Percentiles rank a stretch among this genome's conserved stretches.
Evolutionary conservation across 2,329 filamentous ascomycete species (phyloP).

Genomic region (Paraconiothyrium brasiliense): DNA sequence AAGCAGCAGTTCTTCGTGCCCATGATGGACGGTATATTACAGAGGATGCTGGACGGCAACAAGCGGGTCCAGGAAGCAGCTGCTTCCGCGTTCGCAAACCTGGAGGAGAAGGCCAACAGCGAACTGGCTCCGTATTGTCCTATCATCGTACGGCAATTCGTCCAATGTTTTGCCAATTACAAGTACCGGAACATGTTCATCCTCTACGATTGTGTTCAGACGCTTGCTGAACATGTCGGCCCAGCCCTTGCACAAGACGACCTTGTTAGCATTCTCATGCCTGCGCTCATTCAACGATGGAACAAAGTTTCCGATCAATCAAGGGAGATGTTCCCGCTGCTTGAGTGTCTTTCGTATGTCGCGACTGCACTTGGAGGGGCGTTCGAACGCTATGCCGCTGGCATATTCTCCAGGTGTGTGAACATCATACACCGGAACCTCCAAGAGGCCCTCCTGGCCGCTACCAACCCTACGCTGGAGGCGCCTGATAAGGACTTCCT

Average conservation of each 20-base stretch:
- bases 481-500: slow-evolving; percentile 95
- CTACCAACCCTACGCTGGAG: slow-evolving; percentile 74
- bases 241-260: slow-evolving; percentile 81
- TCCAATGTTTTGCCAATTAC: slow-evolving; percentile 91
- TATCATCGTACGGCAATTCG: slow-evolving; percentile 91
- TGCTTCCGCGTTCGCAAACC: slow-evolving; percentile 92
- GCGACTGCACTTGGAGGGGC: slow-evolving; percentile 82
- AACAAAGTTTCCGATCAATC: slow-evolving; percentile 87
- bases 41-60: slow-evolving; percentile 95
- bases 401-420: slow-evolving; percentile 88
- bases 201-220: slow-evolving; percentile 98
- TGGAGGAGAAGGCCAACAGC: slow-evolving; percentile 91
- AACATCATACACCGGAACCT: slow-evolving; percentile 92
- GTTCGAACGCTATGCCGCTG: slow-evolving; percentile 85
- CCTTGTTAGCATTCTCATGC: slow-evolving; percentile 89
- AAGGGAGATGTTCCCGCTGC: slow-evolving; percentile 88
- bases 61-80: slow-evolving; percentile 98
- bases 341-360: slow-evolving; percentile 97
- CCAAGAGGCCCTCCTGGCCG: slow-evolving; percentile 77
- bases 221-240: slow-evolving; percentile 89
- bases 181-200: slow-evolving; percentile 99
- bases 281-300: slow-evolving; percentile 88
- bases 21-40: slow-evolving; percentile 95
- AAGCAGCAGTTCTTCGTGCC: slow-evolving; percentile 86
- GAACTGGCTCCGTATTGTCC: slow-evolving; percentile 84